Evolutionary conservation across 2,329 filamentous ascomycete species (phyloP).

Genomic region (Acrodontium crateriforme): DNA sequence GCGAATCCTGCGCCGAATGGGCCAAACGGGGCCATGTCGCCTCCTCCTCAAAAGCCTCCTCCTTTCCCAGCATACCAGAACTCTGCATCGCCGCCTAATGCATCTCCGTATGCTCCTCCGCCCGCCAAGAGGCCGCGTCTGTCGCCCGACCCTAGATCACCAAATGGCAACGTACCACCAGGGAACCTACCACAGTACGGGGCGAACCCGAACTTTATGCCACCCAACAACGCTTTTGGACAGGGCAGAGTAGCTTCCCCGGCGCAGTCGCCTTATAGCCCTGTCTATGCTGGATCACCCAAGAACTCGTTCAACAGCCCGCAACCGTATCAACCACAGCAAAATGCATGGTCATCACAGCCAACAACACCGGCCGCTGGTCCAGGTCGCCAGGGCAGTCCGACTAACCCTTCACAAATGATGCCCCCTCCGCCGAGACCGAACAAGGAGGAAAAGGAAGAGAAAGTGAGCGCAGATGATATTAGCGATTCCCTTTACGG

Average conservation of each 20-base stretch:
- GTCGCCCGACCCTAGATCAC: slow-evolving; percentile 53
- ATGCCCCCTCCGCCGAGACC: slow-evolving; percentile 53
- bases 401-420: slow-evolving; percentile 8
- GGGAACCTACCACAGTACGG: too few relatives aligned
- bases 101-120: slow-evolving; percentile 40
- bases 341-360: slow-evolving; percentile 9
- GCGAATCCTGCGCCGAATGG: neutral
- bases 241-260: too few relatives aligned
- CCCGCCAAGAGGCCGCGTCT: slow-evolving; percentile 61
- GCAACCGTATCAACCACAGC: slow-evolving; percentile 15
- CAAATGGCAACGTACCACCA: too few relatives aligned
- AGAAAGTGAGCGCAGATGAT: slow-evolving; percentile 51
- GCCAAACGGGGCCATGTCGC: slow-evolving; percentile 21
- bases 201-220: too few relatives aligned
- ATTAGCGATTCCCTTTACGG: slow-evolving; percentile 71
- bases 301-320: slow-evolving; percentile 20
- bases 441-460: slow-evolving; percentile 40
- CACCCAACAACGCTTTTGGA: too few relatives aligned
- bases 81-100: slow-evolving; percentile 20
- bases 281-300: slow-evolving; percentile 13
- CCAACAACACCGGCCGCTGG: slow-evolving; percentile 5
- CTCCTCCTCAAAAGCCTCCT: slow-evolving; percentile 12
- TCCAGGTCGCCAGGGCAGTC: slow-evolving; percentile 4
- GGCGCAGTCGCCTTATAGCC: slow-evolving; percentile 18
- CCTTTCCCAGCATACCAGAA: slow-evolving; percentile 32